Base-by-base conservation (phyloP, 169 alveolate genomes). In the Plasmodium relictum region DNA sequence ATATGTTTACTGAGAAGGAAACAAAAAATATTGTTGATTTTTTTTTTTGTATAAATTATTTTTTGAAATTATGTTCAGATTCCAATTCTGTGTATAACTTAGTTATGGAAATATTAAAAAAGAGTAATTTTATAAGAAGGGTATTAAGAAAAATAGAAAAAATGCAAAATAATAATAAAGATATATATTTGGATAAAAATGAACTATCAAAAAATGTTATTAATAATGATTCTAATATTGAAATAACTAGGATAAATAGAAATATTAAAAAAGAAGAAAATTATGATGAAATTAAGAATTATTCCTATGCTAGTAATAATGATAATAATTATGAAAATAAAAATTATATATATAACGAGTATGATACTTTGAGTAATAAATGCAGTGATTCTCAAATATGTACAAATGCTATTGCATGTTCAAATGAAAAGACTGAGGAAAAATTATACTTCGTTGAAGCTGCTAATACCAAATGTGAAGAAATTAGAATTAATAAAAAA, bases 41-140 rank as follows among this genome's bases (percentile, higher is more conserved):
- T 58, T 78, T 78, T 63, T 78, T 78, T 58, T 63, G 69, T 9
- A 37, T 78, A 31, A 78, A 78, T 26, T 66, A 78, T 65, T 78
- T 78, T 66, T 14, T 63, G 14, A 78, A 78, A 6, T 63, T 62
- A 24, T 44, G 37, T 6, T 63, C 89, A 6, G 24, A 48, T 3
- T 10, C 14, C 0, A 78, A 63, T 24, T 78, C 89, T 31, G 89
- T 78, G 9, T 78, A 78, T 20, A 48, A 41, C 16, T 58, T 78
- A 52, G 78, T 78, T 18, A 78, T 78, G 39, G 89, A 78, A 8
- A 31, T 78, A 16, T 24, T 78, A 1, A 39, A 42, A 31, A 78
- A 65, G 14, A 78, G 71, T 14, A 42, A 58, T 14, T 65, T 58
- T 70, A 24, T 78, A 56, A 63, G 65, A 18, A 78, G 63, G 16